These are phyloP conservation scores for Mucor indicus DNA, from an alignment of 371 early-diverging fungal species.

Conservation along the genomic window DNA sequence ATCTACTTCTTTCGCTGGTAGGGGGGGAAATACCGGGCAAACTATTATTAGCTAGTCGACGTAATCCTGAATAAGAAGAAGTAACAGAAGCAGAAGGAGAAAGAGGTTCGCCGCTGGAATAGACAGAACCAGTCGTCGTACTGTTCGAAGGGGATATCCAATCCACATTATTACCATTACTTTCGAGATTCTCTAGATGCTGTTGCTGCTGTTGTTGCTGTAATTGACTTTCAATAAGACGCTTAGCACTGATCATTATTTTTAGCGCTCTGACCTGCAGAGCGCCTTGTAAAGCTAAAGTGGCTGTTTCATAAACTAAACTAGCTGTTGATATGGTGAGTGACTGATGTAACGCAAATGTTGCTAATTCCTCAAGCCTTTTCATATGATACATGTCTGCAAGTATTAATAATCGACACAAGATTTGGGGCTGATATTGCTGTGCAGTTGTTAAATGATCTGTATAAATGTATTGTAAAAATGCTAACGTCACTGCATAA, in stretches of 20 bases:
- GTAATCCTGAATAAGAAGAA: too few species aligned
- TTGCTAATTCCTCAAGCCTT: conserved; percentile 48
- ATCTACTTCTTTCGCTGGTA: too few species aligned
- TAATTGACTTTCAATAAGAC: conserved; percentile 7
- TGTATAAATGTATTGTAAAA: conserved; percentile 66
- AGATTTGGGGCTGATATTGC: conserved; percentile 49
- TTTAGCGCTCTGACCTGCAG: conserved; percentile 53
- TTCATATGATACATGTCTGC: conserved; percentile 58
- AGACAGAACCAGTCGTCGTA: too few species aligned
- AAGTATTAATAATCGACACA: conserved; percentile 55
- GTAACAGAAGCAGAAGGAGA: too few species aligned
- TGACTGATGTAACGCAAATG: conserved; percentile 52
- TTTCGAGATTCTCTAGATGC: neutral
- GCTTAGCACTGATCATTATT: conserved; percentile 45
- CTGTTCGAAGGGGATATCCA: too few species aligned
- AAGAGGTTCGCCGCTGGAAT: too few species aligned
- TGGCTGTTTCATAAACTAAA: conserved; percentile 54
- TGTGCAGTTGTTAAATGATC: conserved; percentile 57
- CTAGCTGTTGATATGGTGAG: conserved; percentile 59
- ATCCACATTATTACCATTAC: too few species aligned
- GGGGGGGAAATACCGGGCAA: too few species aligned
- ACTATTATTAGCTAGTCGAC: too few species aligned
- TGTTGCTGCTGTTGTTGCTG: conserved; percentile 9
- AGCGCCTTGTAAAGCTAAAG: conserved; percentile 47
- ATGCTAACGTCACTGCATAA: conserved; percentile 55